Conservation (phyloP, 345 rosid genomes). For the Theobroma cacao region DNA sequence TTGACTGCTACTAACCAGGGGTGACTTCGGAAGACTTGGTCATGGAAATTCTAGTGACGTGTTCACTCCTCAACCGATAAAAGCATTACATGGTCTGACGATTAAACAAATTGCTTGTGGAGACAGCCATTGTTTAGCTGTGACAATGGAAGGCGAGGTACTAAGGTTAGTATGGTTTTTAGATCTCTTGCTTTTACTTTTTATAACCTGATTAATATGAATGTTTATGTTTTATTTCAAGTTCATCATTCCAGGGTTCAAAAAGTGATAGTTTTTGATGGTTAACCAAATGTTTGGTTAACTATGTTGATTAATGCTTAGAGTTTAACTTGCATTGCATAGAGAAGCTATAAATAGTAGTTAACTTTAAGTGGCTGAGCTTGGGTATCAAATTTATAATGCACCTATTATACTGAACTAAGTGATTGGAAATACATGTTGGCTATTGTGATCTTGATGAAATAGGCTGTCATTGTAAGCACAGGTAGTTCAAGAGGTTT, state of each 20-base stretch:
- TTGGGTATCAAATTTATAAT: not conserved
- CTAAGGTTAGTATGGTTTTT: slow-evolving; percentile 53
- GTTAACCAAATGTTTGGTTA: not conserved
- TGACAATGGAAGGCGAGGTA: slow-evolving; percentile 85
- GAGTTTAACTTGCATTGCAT: not conserved
- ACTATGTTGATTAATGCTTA: not conserved
- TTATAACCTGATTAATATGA: not conserved
- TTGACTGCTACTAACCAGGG: slow-evolving; percentile 50
- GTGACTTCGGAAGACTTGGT: slow-evolving; percentile 97
- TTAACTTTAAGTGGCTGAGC: not conserved
- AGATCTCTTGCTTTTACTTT: not conserved
- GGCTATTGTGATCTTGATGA: not conserved
- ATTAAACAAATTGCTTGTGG: slow-evolving; percentile 98
- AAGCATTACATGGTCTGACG: slow-evolving; percentile 68
- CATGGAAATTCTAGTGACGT: slow-evolving; percentile 95
- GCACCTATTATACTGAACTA: not conserved
- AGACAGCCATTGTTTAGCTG: slow-evolving; percentile 97
- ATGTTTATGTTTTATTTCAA: not conserved
- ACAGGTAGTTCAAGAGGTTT: not conserved
- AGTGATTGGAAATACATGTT: not conserved
- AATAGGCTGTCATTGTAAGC: not conserved
- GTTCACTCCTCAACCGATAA: slow-evolving; percentile 87
- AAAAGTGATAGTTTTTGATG: not conserved
- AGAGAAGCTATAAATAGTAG: not conserved
- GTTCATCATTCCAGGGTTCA: not conserved